Percentiles rank a stretch among this genome's conserved stretches.
phyloP scores from a whole-genome alignment of 176 grass and related monocot species.

The Pontederia paniculata region DNA sequence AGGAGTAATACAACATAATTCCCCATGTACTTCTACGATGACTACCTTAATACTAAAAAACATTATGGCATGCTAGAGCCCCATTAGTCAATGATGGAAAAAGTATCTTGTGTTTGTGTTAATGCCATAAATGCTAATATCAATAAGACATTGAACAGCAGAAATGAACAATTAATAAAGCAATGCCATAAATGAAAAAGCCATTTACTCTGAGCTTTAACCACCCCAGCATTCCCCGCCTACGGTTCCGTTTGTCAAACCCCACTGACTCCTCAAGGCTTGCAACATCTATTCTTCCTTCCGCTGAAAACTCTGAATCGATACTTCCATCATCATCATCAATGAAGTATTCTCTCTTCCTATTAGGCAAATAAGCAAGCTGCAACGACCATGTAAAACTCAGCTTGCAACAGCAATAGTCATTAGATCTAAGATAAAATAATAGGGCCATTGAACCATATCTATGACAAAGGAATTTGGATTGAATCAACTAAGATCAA shows the following conservation, averaged over 20 bases:
- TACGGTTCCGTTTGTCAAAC: constrained; percentile 78
- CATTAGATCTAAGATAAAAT: background rate
- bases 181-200: constrained; percentile 6
- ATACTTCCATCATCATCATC: constrained; percentile 70
- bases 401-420: background rate
- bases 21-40: too few relatives aligned
- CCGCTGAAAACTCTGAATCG: constrained; percentile 77
- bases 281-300: constrained; percentile 47
- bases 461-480: too few relatives aligned
- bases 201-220: constrained; percentile 76
- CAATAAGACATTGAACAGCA: background rate
- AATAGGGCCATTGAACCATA: background rate
- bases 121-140: too few relatives aligned
- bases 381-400: constrained; percentile 28
- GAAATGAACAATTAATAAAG: background rate
- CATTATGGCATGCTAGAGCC: too few relatives aligned
- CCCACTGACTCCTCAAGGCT: constrained; percentile 48
- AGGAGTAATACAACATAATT: too few relatives aligned
- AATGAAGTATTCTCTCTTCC: constrained; percentile 53
- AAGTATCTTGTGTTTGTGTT: background rate
- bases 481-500: too few relatives aligned
- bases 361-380: constrained; percentile 97
- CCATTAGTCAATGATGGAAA: background rate
- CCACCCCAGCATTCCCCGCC: constrained; percentile 92
- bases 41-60: too few relatives aligned